These are phyloP conservation scores for Claviceps sp. DNA, from an alignment of 2,329 filamentous ascomycete species.

Conservation along the genomic window DNA sequence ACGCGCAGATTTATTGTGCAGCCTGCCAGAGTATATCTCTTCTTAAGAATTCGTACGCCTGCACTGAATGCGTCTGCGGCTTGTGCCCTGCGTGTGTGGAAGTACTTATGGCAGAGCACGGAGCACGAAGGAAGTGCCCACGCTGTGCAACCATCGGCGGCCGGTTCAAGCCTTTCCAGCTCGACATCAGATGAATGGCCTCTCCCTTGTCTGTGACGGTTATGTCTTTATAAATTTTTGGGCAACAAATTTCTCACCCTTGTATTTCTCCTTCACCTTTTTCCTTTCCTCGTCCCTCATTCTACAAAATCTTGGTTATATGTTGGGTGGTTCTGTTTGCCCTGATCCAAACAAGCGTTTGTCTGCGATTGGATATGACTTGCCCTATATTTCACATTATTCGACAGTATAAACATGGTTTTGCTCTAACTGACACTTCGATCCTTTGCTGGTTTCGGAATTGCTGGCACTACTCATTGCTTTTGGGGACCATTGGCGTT, in stretches of 20 bases:
- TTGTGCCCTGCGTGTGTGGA: slow-evolving; percentile 82
- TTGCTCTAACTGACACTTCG: not conserved
- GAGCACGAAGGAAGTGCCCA: slow-evolving; percentile 64
- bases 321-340: not conserved
- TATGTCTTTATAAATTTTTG: not conserved
- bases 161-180: slow-evolving; percentile 72
- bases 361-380: not conserved
- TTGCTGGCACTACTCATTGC: not conserved
- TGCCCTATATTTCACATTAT: not conserved
- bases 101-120: slow-evolving; percentile 62
- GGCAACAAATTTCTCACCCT: not conserved
- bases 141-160: slow-evolving; percentile 67
- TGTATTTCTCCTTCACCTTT: not conserved
- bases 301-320: not conserved
- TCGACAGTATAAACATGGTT: not conserved
- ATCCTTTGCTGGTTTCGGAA: not conserved
- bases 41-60: slow-evolving; percentile 78
- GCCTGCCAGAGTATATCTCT: slow-evolving; percentile 67
- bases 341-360: not conserved
- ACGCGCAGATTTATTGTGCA: slow-evolving; percentile 84
- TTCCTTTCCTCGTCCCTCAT: not conserved
- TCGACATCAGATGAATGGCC: slow-evolving; percentile 43
- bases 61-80: slow-evolving; percentile 91
- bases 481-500: slow-evolving; percentile 1
- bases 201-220: slow-evolving; percentile 2